phyloP scores from a whole-genome alignment of 768 basidiomycete species.

The Pleurotus giganteus region DNA sequence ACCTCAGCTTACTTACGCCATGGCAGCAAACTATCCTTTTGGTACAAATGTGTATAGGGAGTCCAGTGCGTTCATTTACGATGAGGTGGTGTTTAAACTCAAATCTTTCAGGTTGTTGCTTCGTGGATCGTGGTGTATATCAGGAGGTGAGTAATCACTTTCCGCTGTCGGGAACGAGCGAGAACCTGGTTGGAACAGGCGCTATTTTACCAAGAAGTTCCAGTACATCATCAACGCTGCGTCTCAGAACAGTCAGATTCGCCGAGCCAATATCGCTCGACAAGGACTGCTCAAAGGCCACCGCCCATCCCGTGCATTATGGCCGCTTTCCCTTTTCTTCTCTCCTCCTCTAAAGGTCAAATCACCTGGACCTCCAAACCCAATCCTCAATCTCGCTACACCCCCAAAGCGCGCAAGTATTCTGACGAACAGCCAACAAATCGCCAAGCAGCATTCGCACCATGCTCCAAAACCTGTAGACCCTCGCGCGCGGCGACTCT shows the following conservation, averaged over 20 bases:
- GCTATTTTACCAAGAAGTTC: constrained; percentile 72
- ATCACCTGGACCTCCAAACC: background rate
- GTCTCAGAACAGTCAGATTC: constrained; percentile 4
- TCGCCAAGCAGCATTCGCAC: background rate
- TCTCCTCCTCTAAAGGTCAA: background rate
- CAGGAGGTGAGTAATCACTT: constrained; percentile 49
- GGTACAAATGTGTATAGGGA: constrained; percentile 78
- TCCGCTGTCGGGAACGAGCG: constrained; percentile 4
- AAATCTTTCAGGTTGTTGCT: constrained; percentile 54
- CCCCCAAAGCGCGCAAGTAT: constrained; percentile 5
- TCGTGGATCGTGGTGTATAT: constrained; percentile 85
- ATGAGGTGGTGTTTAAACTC: background rate
- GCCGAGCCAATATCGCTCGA: constrained; percentile 3
- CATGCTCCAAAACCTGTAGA: background rate
- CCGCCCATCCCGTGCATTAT: background rate
- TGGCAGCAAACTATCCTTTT: constrained; percentile 74
- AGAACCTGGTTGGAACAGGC: constrained; percentile 33
- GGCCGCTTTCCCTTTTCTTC: constrained; percentile 5
- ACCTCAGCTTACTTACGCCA: constrained; percentile 63
- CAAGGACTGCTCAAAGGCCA: background rate
- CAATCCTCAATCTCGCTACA: constrained; percentile 5
- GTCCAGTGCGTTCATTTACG: constrained; percentile 49
- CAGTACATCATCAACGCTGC: constrained; percentile 43
- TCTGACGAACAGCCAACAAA: constrained; percentile 7
- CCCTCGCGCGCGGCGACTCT: background rate